These are phyloP conservation scores for Aspergillus leporis DNA, from an alignment of 495 filamentous ascomycete genomes.

Conservation along the genomic window DNA sequence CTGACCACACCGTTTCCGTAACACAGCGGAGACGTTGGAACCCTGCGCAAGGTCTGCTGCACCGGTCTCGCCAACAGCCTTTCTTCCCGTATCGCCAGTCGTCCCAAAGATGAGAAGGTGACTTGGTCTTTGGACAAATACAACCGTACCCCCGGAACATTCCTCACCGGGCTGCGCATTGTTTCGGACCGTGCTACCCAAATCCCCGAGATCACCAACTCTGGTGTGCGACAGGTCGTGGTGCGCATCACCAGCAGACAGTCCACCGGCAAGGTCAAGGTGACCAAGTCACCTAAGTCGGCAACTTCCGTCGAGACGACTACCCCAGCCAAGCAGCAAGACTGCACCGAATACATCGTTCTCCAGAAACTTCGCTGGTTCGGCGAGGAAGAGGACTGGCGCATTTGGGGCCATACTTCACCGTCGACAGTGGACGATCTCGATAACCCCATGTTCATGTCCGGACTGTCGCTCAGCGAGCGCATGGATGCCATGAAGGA, in stretches of 20 bases:
- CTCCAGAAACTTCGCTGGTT: slow-evolving; percentile 61
- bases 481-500: slow-evolving; percentile 38
- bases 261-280: slow-evolving; percentile 33
- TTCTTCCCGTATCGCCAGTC: slow-evolving; percentile 51
- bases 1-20: background rate
- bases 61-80: slow-evolving; percentile 60
- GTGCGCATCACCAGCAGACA: slow-evolving; percentile 72
- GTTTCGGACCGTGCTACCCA: slow-evolving; percentile 57
- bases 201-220: slow-evolving; percentile 48
- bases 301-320: background rate
- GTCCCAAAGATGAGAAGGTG: slow-evolving; percentile 50
- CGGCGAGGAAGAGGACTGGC: slow-evolving; percentile 65
- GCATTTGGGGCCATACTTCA: slow-evolving; percentile 69
- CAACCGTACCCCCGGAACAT: slow-evolving; percentile 50
- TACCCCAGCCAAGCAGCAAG: slow-evolving; percentile 53
- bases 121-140: slow-evolving; percentile 70
- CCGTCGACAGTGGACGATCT: slow-evolving; percentile 58
- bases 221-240: slow-evolving; percentile 66
- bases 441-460: slow-evolving; percentile 34
- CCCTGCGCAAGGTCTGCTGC: slow-evolving; percentile 59
- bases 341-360: slow-evolving; percentile 76
- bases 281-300: background rate
- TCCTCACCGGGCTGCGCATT: slow-evolving; percentile 49
- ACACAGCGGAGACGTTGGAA: slow-evolving; percentile 55
- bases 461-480: slow-evolving; percentile 32